A percentile compares a stretch with the other conserved stretches of the same genome.
phyloP scores from a whole-genome alignment of 2,329 filamentous ascomycete species.

The Fusarium sp. region DNA sequence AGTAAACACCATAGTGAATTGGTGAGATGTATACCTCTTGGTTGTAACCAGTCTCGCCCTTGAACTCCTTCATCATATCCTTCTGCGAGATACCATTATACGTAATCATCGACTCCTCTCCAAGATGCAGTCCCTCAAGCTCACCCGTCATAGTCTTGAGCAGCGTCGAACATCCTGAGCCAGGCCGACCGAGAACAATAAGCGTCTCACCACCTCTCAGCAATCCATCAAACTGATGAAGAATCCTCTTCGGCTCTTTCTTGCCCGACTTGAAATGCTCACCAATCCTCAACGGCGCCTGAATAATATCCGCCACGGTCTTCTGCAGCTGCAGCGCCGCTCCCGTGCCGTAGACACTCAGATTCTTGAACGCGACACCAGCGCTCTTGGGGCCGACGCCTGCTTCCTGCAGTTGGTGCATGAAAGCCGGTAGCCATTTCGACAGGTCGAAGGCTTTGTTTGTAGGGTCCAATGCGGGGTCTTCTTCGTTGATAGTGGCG shows the following conservation, averaged over 20 bases:
- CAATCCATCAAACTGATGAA: conserved; percentile 17
- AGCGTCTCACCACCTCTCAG: conserved; percentile 16
- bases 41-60: conserved; percentile 76
- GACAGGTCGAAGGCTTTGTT: conserved; percentile 19
- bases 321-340: conserved; percentile 48
- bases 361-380: conserved; percentile 54
- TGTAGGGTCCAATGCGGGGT: conserved; percentile 4
- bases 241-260: conserved; percentile 16
- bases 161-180: conserved; percentile 46
- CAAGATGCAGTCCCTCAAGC: conserved; percentile 61
- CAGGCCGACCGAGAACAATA: conserved; percentile 46
- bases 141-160: conserved; percentile 26
- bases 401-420: neutral
- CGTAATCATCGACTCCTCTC: conserved; percentile 61
- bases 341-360: conserved; percentile 53
- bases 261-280: neutral
- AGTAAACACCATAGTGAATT: accelerated
- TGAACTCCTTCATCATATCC: conserved; percentile 67
- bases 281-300: neutral
- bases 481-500: neutral
- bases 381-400: conserved; percentile 3
- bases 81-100: conserved; percentile 69
- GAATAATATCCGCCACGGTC: conserved; percentile 50
- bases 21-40: conserved; percentile 62
- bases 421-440: conserved; percentile 19